Evolutionary conservation across 352 stramenopile species (phyloP).

Genomic region (Thalassiosira allenii): DNA sequence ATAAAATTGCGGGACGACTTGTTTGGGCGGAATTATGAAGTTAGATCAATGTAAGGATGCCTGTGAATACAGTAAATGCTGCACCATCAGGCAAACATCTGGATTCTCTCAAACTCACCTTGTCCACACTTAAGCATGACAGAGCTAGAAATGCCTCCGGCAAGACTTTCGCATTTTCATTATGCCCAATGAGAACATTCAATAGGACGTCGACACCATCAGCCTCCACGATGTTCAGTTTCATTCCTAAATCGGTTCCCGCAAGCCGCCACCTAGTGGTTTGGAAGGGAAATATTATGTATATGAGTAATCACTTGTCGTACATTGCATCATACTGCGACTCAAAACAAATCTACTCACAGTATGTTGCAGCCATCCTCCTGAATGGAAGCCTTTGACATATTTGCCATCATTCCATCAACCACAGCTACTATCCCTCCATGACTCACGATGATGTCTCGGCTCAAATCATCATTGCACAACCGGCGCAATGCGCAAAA

Average conservation of each 20-base stretch:
- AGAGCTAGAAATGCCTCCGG: constrained; percentile 51
- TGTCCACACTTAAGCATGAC: constrained; percentile 56
- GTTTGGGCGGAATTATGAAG: too few relatives aligned
- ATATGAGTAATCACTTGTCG: too few relatives aligned
- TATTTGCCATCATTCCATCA: constrained; percentile 63
- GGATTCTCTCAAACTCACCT: too few relatives aligned
- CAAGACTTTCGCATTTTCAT: constrained; percentile 40
- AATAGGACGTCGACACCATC: constrained; percentile 70
- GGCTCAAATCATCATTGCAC: not conserved
- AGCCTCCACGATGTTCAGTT: constrained; percentile 62
- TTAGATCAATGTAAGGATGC: too few relatives aligned
- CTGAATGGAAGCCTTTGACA: constrained; percentile 49
- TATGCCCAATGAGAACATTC: constrained; percentile 46
- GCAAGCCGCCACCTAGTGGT: too few relatives aligned
- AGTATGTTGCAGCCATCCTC: constrained; percentile 65
- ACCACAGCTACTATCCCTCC: constrained; percentile 70
- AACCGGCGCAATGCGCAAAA: not conserved
- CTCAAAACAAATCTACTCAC: too few relatives aligned
- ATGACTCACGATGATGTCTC: constrained; percentile 53
- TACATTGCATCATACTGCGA: too few relatives aligned
- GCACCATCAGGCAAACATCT: too few relatives aligned
- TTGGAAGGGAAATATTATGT: too few relatives aligned
- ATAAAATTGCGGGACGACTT: constrained; percentile 62
- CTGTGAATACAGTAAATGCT: too few relatives aligned
- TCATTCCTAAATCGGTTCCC: constrained; percentile 51